These are phyloP conservation scores for Boletus tylopilopsis DNA, from an alignment of 768 basidiomycete genomes.

Conservation along the genomic window DNA sequence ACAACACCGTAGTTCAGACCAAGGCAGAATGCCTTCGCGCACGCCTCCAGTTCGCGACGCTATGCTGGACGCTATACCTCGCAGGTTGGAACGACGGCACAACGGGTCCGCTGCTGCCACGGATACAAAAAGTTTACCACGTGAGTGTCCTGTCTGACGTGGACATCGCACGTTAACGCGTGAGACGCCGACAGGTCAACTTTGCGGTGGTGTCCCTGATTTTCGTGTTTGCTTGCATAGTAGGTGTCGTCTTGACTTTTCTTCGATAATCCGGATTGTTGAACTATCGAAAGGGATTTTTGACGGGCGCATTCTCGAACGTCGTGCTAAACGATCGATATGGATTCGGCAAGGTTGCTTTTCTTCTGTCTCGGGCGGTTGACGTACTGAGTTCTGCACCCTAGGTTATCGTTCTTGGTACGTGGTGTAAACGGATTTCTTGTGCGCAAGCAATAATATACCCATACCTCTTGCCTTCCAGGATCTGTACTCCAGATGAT, in stretches of 20 bases:
- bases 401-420: slow-evolving; percentile 30
- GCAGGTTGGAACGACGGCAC: slow-evolving; percentile 39
- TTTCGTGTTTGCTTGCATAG: slow-evolving; percentile 40
- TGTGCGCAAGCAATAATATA: too few relatives aligned
- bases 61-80: slow-evolving; percentile 35
- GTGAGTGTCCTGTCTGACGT: slow-evolving; percentile 16
- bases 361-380: not conserved
- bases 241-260: slow-evolving; percentile 14
- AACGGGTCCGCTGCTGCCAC: slow-evolving; percentile 37
- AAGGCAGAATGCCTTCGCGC: slow-evolving; percentile 21
- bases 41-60: slow-evolving; percentile 30
- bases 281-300: slow-evolving; percentile 25
- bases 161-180: not conserved
- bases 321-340: slow-evolving; percentile 27
- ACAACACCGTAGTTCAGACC: slow-evolving; percentile 4
- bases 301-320: slow-evolving; percentile 32
- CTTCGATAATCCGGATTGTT: not conserved
- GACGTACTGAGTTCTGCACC: not conserved
- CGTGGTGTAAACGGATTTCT: not conserved
- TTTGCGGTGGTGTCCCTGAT: slow-evolving; percentile 40
- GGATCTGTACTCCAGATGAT: slow-evolving; percentile 30
- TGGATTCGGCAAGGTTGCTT: slow-evolving; percentile 33
- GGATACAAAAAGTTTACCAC: slow-evolving; percentile 35
- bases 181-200: slow-evolving; percentile 27
- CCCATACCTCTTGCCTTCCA: not conserved